phyloP scores from a whole-genome alignment of 352 stramenopile species.

The Thalassiosira allenii region DNA sequence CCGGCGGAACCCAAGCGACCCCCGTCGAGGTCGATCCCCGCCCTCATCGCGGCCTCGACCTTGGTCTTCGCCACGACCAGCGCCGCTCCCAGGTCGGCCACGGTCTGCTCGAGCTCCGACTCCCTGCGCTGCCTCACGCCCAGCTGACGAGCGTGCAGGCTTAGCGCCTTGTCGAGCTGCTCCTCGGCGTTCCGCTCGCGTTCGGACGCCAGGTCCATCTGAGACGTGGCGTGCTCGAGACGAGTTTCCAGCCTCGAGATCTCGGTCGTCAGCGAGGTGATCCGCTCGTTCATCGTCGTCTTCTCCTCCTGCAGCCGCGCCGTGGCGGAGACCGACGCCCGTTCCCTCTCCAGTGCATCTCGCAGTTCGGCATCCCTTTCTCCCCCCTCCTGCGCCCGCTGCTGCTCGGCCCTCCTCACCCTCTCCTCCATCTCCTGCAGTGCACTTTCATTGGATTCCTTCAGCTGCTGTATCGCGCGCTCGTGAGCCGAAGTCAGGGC shows the following conservation, averaged over 20 bases:
- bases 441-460: slow-evolving; percentile 61
- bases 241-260: slow-evolving; percentile 62
- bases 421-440: slow-evolving; percentile 68
- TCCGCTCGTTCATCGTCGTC: slow-evolving; percentile 48
- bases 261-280: slow-evolving; percentile 62
- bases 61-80: slow-evolving; percentile 72
- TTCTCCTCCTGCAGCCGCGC: slow-evolving; percentile 63
- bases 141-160: slow-evolving; percentile 76
- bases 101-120: slow-evolving; percentile 79
- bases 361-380: slow-evolving; percentile 75
- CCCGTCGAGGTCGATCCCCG: slow-evolving; percentile 14
- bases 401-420: slow-evolving; percentile 56
- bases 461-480: slow-evolving; percentile 50
- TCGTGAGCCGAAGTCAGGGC: slow-evolving; percentile 62
- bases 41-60: slow-evolving; percentile 47
- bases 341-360: slow-evolving; percentile 74
- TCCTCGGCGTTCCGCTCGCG: slow-evolving; percentile 75
- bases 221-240: slow-evolving; percentile 62
- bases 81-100: slow-evolving; percentile 77
- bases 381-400: slow-evolving; percentile 68
- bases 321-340: slow-evolving; percentile 53
- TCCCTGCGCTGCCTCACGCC: slow-evolving; percentile 73
- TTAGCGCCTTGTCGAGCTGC: slow-evolving; percentile 75
- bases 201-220: slow-evolving; percentile 61
- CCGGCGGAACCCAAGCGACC: slow-evolving; percentile 43